phyloP scores from a whole-genome alignment of 2,329 filamentous ascomycete genomes.

The Ophiosphaerella korrae region DNA sequence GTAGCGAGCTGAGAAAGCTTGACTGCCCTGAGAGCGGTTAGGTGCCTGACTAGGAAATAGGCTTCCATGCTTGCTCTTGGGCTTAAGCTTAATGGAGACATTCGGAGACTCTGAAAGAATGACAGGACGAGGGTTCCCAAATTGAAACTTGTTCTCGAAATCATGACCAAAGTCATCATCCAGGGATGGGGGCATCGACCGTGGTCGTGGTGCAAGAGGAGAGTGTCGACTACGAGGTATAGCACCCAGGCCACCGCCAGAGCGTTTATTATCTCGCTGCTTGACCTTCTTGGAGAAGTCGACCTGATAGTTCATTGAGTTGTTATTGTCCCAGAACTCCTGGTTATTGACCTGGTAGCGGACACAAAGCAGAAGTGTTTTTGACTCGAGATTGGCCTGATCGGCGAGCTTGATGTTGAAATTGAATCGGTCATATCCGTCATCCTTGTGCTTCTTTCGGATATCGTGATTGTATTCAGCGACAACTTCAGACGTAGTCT shows the following conservation, averaged over 20 bases:
- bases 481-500: conserved; percentile 91
- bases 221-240: conserved; percentile 57
- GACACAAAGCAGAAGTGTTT: conserved; percentile 90
- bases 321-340: conserved; percentile 97
- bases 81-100: conserved; percentile 70
- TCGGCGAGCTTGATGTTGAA: conserved; percentile 95
- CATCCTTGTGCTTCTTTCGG: conserved; percentile 65
- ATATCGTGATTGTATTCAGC: conserved; percentile 88
- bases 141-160: conserved; percentile 55
- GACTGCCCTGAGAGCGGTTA: conserved; percentile 59
- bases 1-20: conserved; percentile 89
- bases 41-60: conserved; percentile 64
- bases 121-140: conserved; percentile 46
- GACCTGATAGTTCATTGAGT: conserved; percentile 84
- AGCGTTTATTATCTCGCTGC: conserved; percentile 52
- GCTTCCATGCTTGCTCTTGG: conserved; percentile 64
- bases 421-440: conserved; percentile 84
- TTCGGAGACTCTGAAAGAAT: conserved; percentile 64
- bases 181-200: conserved; percentile 58
- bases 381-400: conserved; percentile 85
- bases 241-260: conserved; percentile 56
- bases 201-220: conserved; percentile 53
- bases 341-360: conserved; percentile 83
- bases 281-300: conserved; percentile 85
- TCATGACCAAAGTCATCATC: conserved; percentile 74